Percentiles rank a stretch among this genome's conserved stretches.
Evolutionary conservation across 1,284 basidiomycete species (phyloP).

Genomic region (Irpex lacteus): DNA sequence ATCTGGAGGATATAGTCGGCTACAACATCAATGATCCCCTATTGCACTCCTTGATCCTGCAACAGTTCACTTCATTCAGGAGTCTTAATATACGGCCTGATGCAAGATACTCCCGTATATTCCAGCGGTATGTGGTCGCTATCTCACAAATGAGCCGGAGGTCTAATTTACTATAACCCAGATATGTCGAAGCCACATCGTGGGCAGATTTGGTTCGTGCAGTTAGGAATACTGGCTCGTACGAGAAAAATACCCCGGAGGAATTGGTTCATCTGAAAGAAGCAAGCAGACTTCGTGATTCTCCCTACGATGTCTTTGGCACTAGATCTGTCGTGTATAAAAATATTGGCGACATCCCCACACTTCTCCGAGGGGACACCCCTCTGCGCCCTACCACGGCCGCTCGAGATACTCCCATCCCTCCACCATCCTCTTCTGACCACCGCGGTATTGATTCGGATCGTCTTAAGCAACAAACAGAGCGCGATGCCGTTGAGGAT

Average conservation of each 20-base stretch:
- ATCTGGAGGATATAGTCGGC: conserved; percentile 31
- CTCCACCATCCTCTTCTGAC: neutral
- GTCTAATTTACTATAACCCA: no score
- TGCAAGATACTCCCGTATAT: conserved; percentile 9
- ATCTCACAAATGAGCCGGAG: no score
- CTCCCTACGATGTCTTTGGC: conserved; percentile 22
- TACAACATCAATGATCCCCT: conserved; percentile 32
- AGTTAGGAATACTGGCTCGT: conserved; percentile 25
- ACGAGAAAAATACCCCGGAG: conserved; percentile 28
- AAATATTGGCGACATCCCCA: neutral
- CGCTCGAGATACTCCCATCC: neutral
- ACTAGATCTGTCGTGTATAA: conserved; percentile 29
- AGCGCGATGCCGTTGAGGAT: no score
- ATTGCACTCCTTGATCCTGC: conserved; percentile 27
- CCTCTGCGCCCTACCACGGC: no score
- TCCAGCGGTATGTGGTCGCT: neutral
- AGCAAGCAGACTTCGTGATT: conserved; percentile 12
- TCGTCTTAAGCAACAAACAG: no score
- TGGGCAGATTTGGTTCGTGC: conserved; percentile 35
- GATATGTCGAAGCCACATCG: conserved; percentile 32
- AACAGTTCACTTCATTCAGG: conserved; percentile 27
- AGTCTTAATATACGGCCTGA: conserved; percentile 7
- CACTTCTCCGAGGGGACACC: neutral
- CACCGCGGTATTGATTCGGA: no score
- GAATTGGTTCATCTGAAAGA: conserved; percentile 37